These are phyloP conservation scores for Astrephomene gubernaculifera DNA, from an alignment of 139 green algal species.

Conservation along the genomic window DNA sequence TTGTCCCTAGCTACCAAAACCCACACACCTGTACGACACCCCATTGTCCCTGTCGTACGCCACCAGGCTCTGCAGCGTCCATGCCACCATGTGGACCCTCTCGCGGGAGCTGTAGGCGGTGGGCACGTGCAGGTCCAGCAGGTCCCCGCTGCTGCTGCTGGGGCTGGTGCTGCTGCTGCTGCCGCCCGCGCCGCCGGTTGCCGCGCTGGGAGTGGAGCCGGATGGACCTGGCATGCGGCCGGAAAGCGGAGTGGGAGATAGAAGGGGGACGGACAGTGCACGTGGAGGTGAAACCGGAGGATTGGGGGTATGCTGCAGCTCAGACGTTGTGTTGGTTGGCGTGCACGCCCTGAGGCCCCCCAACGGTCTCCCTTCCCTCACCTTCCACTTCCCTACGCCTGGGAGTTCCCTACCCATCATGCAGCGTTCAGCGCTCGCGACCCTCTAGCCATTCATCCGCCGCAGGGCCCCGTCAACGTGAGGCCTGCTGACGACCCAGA, in stretches of 20 bases:
- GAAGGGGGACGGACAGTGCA: not conserved
- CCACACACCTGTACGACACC: constrained; percentile 6
- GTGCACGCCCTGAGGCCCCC: too few relatives aligned
- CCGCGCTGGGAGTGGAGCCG: not conserved
- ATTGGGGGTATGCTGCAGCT: not conserved
- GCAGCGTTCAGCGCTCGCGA: not conserved
- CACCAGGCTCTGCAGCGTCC: not conserved
- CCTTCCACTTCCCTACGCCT: not conserved
- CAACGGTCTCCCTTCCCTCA: not conserved
- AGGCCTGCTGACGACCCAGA: not conserved
- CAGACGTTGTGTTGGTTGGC: too few relatives aligned
- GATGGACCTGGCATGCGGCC: not conserved
- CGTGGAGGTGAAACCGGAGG: too few relatives aligned
- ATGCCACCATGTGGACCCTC: not conserved
- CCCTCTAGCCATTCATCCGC: not conserved
- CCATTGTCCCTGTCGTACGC: too few relatives aligned
- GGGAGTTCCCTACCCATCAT: not conserved
- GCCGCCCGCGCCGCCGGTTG: not conserved
- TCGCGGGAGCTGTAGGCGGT: not conserved
- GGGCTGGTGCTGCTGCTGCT: not conserved
- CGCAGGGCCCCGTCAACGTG: not conserved
- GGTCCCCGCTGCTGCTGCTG: not conserved
- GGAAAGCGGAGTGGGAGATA: not conserved
- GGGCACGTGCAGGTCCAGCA: constrained; percentile 8
- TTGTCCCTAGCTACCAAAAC: not conserved